phyloP scores from a whole-genome alignment of 2,329 filamentous ascomycete species.

The Cryphonectria radicalis region DNA sequence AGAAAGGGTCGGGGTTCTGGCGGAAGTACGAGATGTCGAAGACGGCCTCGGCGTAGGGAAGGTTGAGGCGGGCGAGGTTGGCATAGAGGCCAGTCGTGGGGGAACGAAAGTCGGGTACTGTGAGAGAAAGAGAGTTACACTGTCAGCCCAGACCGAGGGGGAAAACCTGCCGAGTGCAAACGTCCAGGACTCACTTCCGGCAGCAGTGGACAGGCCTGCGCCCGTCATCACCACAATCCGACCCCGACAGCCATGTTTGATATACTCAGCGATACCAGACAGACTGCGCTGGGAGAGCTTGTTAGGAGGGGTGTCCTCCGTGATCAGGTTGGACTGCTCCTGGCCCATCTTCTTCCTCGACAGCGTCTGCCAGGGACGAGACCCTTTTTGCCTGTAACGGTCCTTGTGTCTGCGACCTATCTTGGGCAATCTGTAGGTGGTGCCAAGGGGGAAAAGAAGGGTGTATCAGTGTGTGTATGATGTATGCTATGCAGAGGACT shows the following conservation, averaged over 20 bases:
- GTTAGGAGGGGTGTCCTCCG: constrained; percentile 65
- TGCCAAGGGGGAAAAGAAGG: too few relatives aligned
- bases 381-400: constrained; percentile 40
- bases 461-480: neutral
- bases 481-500: neutral
- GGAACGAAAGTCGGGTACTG: constrained; percentile 92
- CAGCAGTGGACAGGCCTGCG: constrained; percentile 81
- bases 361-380: constrained; percentile 30
- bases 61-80: constrained; percentile 82
- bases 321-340: constrained; percentile 71
- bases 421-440: constrained; percentile 31
- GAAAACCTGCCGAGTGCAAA: neutral
- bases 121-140: constrained; percentile 46
- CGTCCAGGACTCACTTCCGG: constrained; percentile 55
- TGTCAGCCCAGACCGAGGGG: constrained; percentile 1
- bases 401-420: constrained; percentile 47
- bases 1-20: constrained; percentile 84
- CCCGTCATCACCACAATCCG: constrained; percentile 88
- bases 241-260: constrained; percentile 69
- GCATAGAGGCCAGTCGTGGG: constrained; percentile 92
- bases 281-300: constrained; percentile 72
- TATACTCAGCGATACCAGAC: constrained; percentile 77
- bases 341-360: constrained; percentile 71
- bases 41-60: constrained; percentile 89
- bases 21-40: constrained; percentile 93